Conservation (phyloP, 1,284 basidiomycete species). For the Ceratobasidium sp. region DNA sequence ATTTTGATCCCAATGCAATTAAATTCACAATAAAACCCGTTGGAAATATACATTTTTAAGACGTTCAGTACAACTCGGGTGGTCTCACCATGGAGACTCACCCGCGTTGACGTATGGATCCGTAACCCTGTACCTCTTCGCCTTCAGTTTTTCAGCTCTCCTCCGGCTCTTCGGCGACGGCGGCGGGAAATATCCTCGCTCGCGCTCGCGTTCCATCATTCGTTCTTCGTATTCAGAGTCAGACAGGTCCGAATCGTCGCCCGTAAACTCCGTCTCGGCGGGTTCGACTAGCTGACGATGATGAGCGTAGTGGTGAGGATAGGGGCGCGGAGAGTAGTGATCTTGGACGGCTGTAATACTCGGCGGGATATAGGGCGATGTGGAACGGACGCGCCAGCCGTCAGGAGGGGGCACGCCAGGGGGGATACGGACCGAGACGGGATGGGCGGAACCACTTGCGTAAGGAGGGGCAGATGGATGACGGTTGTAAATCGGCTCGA, state of each 20-base stretch:
- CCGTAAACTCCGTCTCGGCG: not conserved
- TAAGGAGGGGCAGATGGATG: slow-evolving; percentile 25
- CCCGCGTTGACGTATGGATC: slow-evolving; percentile 34
- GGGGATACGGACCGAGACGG: slow-evolving; percentile 24
- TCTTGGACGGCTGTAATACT: not conserved
- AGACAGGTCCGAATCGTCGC: slow-evolving; percentile 20
- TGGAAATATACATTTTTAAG: slow-evolving; percentile 16
- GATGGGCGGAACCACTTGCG: slow-evolving; percentile 34
- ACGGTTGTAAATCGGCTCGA: slow-evolving; percentile 24
- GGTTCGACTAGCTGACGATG: not conserved
- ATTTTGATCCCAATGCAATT: too few relatives aligned
- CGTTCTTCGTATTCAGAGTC: not conserved
- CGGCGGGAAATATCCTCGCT: slow-evolving; percentile 22
- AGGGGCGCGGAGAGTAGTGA: not conserved
- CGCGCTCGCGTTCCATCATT: not conserved
- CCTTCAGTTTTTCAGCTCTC: slow-evolving; percentile 24
- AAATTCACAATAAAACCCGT: slow-evolving; percentile 14
- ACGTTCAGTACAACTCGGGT: not conserved
- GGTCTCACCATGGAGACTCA: slow-evolving; percentile 44
- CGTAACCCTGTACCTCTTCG: slow-evolving; percentile 31
- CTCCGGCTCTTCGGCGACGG: slow-evolving; percentile 22
- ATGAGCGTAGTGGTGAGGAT: not conserved
- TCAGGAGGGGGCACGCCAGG: slow-evolving; percentile 15
- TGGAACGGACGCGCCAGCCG: slow-evolving; percentile 29
- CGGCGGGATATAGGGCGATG: slow-evolving; percentile 7